Evolutionary conservation across 2,329 filamentous ascomycete genomes (phyloP), one percentile per base, ranked within the genome.

Genomic region (Neurospora sp.): DNA sequence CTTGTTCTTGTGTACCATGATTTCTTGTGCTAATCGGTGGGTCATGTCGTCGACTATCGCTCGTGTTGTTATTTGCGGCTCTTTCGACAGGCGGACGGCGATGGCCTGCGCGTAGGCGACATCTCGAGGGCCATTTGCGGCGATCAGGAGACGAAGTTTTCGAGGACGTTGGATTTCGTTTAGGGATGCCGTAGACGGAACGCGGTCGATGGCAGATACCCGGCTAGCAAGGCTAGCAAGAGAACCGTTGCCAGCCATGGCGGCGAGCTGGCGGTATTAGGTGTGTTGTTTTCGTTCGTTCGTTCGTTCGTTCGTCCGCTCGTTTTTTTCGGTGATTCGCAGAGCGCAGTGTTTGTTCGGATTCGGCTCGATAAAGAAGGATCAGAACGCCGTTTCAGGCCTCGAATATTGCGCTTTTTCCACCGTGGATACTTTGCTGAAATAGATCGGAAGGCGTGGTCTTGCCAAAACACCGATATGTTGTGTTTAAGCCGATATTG

Each of bases 1-100:
- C 66, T 82, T 81, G 75, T 90, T 90, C 75, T 85, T 84, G 76
- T 88, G 83, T 6, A 86, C 84, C 17, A 87, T 83, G 52, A 89
- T 86, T 71, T 88, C 88, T 76, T 91, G 88, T 10, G 86, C 85
- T 19, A 91, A 81, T 67, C 87, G 83, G 72, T 87, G 83, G 33
- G 88, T 87, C 71, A 89, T 85, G 76, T 91, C 88, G 78, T 91
- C 88, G 76, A 90, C 85, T 68, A 90, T 85, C 68, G 87, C 87
- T 70, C 86, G 82, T 39, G 85, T 87, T 72, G 88, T 85, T 72
- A 90, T 87, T 71, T 87, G 85, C 8, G 84, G 77, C 70, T 88
- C 87, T 76, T 90, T 90, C 69, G 89, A 89, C 4, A 92, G 83
- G 71, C 89, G 87, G 67, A 91, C 85, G 71, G 89, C 87, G 68